These are phyloP conservation scores for Ziziphus jujuba DNA, from an alignment of 306 rosid species.

Conservation along the genomic window DNA sequence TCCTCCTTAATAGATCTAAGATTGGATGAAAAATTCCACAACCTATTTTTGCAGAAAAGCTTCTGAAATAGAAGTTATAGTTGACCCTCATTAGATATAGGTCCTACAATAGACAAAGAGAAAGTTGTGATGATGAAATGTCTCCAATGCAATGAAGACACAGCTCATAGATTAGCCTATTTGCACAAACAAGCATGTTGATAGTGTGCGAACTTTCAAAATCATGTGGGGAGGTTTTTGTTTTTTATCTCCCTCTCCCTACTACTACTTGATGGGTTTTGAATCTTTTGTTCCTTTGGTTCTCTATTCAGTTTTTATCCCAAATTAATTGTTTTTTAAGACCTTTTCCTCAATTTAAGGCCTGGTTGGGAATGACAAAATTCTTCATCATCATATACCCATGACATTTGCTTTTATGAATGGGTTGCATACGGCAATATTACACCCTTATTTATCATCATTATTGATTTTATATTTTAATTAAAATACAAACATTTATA, in stretches of 20 bases:
- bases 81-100: constrained; percentile 5
- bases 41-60: not conserved
- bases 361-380: constrained; percentile 28
- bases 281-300: constrained; percentile 25
- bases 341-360: constrained; percentile 56
- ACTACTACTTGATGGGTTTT: constrained; percentile 39
- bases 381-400: constrained; percentile 18
- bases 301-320: constrained; percentile 30
- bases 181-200: constrained; percentile 69
- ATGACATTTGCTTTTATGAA: constrained; percentile 4
- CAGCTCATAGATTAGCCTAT: not conserved
- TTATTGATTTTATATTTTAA: not conserved
- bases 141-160: constrained; percentile 25
- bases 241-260: constrained; percentile 8
- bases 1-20: constrained; percentile 24
- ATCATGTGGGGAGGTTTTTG: constrained; percentile 9
- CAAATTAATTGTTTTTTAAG: constrained; percentile 25
- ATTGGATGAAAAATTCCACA: not conserved
- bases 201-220: constrained; percentile 31
- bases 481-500: too few relatives aligned
- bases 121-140: constrained; percentile 45
- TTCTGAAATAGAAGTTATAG: constrained; percentile 2
- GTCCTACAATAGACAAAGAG: constrained; percentile 23
- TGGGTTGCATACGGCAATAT: constrained; percentile 8
- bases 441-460: not conserved